Conservation (phyloP, 305 asterid species). For the Fraxinus angustifolia region DNA sequence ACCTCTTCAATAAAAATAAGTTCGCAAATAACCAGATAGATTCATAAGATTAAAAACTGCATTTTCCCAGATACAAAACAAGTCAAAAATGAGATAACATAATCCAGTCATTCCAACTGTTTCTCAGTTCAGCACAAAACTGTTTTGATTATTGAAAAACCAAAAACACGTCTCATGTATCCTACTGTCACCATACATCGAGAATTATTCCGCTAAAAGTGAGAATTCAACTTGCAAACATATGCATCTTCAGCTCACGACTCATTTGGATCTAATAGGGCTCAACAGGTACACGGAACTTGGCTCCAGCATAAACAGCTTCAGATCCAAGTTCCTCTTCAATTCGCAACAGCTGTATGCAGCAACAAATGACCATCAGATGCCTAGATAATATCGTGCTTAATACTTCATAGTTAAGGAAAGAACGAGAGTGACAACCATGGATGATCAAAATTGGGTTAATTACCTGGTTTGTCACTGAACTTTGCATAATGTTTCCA, state of each 20-base stretch:
- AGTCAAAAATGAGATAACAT: background rate
- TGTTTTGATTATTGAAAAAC: background rate
- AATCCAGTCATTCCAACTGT: background rate
- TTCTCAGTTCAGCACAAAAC: background rate
- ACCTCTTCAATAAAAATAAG: too few species aligned
- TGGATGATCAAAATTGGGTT: background rate
- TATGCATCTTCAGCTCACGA: background rate
- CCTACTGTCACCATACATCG: background rate
- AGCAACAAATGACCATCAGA: background rate
- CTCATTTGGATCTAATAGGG: constrained; percentile 40
- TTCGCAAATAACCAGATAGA: too few species aligned
- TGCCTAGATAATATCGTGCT: background rate
- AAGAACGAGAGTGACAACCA: background rate
- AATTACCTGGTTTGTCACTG: too few species aligned
- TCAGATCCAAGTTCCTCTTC: constrained; percentile 82
- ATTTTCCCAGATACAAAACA: background rate
- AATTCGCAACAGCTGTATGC: constrained; percentile 70
- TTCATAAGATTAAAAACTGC: background rate
- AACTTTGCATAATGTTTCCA: too few species aligned
- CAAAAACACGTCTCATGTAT: background rate
- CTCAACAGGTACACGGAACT: constrained; percentile 70
- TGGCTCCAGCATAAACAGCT: constrained; percentile 76
- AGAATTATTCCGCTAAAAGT: background rate
- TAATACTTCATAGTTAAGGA: background rate
- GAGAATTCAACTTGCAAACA: constrained; percentile 15